Base-by-base conservation (phyloP, 306 rosid species). In the Trifolium repens region DNA sequence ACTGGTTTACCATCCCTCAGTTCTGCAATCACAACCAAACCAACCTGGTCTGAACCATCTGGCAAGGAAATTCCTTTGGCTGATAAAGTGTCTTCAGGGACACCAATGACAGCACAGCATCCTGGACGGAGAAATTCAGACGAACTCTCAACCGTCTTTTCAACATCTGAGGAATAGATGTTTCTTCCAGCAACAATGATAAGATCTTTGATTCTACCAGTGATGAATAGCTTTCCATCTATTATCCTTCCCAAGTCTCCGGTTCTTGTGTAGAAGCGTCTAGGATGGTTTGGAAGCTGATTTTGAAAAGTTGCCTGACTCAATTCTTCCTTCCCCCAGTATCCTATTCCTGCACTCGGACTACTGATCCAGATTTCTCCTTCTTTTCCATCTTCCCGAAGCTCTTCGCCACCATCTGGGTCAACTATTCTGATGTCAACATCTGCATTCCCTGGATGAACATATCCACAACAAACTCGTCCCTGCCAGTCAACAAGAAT, bases 331-430 rank as follows among this genome's bases (percentile, higher is more conserved):
- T 83, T 88, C 9, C 92, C 94, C 98, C 98, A 91, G 43, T 94
- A 94, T 3, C 97, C 97, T 30, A 91, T 66, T 85, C 96, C 98
- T 2, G 94, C 88, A 86, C 98, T 94, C 40, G 94, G 96, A 82
- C 98, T 88, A 66, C 98, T 94, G n/a, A 94, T 86, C 98, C 98
- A 94, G 0, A 94, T 90, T 79, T 94, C 98, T 73, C 97, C 97
- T 78, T 91, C 98, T 37, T 86, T 88, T 75, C 96, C 98, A 10
- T 67, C 90, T 71, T 85, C 93, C 32, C 75, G 81, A 58, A 89
- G 74, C 86, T 91, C 96, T 75, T 85, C 84, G 63, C 87, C 40
- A 13, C 60, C 84, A 52, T 89, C 96, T 4, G 94, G 88, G 76
- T 94, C 86, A 37, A 91, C 96, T 67, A 91, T 86, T 82, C 85